These are phyloP conservation scores for Auriscalpium microsporum DNA, from an alignment of 768 basidiomycete species.

Conservation along the genomic window DNA sequence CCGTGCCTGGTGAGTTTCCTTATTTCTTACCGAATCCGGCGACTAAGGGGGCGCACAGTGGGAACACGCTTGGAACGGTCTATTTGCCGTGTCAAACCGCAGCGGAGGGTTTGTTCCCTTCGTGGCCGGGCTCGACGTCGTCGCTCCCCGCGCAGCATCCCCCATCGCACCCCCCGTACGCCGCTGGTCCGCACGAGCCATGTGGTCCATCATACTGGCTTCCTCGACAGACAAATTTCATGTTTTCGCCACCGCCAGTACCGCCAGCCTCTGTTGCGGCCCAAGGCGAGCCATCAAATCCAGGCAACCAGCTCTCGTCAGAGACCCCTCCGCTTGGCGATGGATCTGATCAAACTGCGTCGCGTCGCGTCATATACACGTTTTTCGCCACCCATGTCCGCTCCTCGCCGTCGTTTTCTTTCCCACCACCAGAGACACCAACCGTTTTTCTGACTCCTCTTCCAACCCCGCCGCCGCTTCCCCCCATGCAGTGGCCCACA, in stretches of 20 bases:
- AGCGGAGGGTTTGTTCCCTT: conserved; percentile 39
- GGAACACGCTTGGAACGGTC: conserved; percentile 56
- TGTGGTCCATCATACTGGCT: conserved; percentile 24
- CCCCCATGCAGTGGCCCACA: background rate
- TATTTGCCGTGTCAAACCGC: conserved; percentile 54
- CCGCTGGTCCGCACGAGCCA: conserved; percentile 11
- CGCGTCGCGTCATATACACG: conserved; percentile 22
- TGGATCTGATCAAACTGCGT: background rate
- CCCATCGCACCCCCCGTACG: conserved; percentile 17
- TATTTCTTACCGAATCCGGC: background rate
- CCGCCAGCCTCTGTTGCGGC: background rate
- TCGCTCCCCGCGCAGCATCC: conserved; percentile 28
- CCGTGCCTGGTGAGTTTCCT: conserved; percentile 38
- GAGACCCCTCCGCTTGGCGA: background rate
- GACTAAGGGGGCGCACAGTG: conserved; percentile 28
- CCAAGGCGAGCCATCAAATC: background rate
- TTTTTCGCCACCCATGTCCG: conserved; percentile 31
- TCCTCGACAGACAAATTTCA: background rate
- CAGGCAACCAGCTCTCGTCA: background rate
- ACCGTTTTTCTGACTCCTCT: background rate
- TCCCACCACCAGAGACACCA: conserved; percentile 17
- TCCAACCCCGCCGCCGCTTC: no score
- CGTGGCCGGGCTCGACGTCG: conserved; percentile 22
- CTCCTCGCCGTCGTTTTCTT: conserved; percentile 26
- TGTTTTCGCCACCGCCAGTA: conserved; percentile 9